Conservation (phyloP, 495 filamentous ascomycete genomes). For the Penicillium taxi region DNA sequence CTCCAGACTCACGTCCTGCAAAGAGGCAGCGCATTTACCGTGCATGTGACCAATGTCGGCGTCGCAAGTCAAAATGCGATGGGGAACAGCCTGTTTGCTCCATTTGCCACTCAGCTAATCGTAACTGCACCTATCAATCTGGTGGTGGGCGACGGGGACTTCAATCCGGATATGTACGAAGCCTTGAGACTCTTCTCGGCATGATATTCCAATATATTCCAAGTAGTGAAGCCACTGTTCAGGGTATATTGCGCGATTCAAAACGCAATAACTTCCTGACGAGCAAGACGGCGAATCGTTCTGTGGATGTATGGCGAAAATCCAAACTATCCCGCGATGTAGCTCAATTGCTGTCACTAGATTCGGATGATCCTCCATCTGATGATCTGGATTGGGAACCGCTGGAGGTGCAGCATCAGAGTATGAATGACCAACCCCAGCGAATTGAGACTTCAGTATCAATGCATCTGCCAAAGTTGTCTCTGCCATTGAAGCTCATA, state of each 20-base stretch:
- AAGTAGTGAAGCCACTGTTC: conserved; percentile 24
- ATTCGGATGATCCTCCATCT: conserved; percentile 3
- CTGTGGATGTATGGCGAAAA: conserved; percentile 13
- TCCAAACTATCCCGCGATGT: conserved; percentile 19
- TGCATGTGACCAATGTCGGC: conserved; percentile 56
- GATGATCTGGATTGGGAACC: conserved; percentile 13
- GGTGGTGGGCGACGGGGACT: conserved; percentile 56
- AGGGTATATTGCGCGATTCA: conserved; percentile 30
- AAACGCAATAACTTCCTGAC: conserved; percentile 28
- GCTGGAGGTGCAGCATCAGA: conserved; percentile 4
- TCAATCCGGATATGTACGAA: conserved; percentile 55
- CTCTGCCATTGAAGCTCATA: neutral
- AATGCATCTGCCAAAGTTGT: neutral
- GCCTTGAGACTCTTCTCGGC: conserved; percentile 46
- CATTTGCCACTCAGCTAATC: conserved; percentile 45
- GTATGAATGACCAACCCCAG: conserved; percentile 1
- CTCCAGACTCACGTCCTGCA: conserved; percentile 7
- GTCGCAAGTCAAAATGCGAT: conserved; percentile 52
- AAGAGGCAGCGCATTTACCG: conserved; percentile 47
- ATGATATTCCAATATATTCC: conserved; percentile 28
- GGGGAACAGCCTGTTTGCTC: conserved; percentile 49
- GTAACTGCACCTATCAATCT: conserved; percentile 50
- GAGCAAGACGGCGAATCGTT: conserved; percentile 14
- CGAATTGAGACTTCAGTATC: neutral
- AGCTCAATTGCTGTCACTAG: conserved; percentile 8